Conservation (phyloP, 805 yeast genomes). For the Starmerella apis region DNA sequence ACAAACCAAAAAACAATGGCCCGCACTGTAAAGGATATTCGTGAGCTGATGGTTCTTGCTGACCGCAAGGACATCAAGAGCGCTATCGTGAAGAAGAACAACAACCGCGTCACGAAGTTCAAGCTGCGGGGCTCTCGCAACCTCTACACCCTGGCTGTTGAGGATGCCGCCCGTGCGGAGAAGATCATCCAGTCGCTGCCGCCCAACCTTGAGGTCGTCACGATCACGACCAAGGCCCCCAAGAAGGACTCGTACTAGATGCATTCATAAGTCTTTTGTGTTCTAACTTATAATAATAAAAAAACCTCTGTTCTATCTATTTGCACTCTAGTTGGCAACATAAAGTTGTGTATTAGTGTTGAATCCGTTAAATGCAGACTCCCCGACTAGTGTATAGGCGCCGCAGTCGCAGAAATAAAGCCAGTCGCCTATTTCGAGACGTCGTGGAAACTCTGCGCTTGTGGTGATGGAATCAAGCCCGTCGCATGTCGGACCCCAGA, state of each 20-base stretch:
- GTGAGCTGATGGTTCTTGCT: conserved; percentile 88
- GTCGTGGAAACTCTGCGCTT: conserved; percentile 43
- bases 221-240: conserved; percentile 25
- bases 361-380: conserved; percentile 90
- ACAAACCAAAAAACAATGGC: conserved; percentile 22
- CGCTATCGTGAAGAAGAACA: conserved; percentile 91
- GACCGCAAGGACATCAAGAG: conserved; percentile 78
- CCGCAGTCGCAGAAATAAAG: conserved; percentile 72
- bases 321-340: too few relatives aligned
- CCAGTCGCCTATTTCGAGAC: conserved; percentile 84
- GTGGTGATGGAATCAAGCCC: conserved; percentile 76
- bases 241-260: conserved; percentile 19
- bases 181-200: conserved; percentile 96
- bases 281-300: conserved; percentile 4
- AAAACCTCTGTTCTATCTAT: not conserved
- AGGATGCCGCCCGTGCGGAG: conserved; percentile 94
- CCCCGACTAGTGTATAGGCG: conserved; percentile 86
- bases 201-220: conserved; percentile 41
- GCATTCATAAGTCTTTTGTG: conserved; percentile 1
- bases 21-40: conserved; percentile 84
- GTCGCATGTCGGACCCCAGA: conserved; percentile 99
- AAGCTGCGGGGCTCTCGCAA: conserved; percentile 94
- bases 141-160: conserved; percentile 90
- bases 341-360: conserved; percentile 17
- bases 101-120: conserved; percentile 92